Evolutionary conservation across 2,329 filamentous ascomycete species (phyloP), one percentile per base, ranked within the genome.

Genomic region (Apiospora aurea): DNA sequence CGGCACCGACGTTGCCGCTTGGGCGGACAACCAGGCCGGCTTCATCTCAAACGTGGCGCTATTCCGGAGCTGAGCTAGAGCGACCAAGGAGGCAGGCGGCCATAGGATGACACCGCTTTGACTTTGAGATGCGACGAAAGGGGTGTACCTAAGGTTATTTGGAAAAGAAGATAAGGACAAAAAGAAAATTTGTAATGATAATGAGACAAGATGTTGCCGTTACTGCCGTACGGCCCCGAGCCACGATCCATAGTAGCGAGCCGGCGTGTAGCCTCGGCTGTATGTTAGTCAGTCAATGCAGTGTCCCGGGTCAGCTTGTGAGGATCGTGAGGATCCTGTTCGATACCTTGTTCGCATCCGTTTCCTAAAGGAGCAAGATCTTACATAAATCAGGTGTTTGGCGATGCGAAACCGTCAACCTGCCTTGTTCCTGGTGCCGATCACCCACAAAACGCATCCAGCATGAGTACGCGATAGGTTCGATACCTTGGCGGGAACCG

Each of bases 31-130:
- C 26, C 77, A 79, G 72, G 83, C 83, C 38, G 79, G 79, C 4
- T 85, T 82, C 71, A 79, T 82, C 34, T 79, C 79, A 44, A 82
- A 80, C 29, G 77, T 85, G 69, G 82, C 78, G 11, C 75, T 83
- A 53, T 83, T 69, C 69, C 29, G 73, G 24, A 69, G 68, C 64
- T 61, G 34, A 61, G 53, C 43, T 46, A 68, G 44, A 10, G 66
- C 34, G 21, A 64, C 8, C 8, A 38, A 46, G 44, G 16, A 21
- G 43, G 43, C 21, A 21, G 46, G 1, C n/a, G 67, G 66, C 44
- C 43, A 24, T 47, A 10, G 75, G 41, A 71, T 29, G 44, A 61
- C 53, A 21, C 26, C 57, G 34, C 57, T 64, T 64, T n/a, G 57
- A n/a, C 34, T 64, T 13, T 11, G 21, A 5, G 34, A 64, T 64